Base-by-base conservation (phyloP, 148 eudicot genomes). In the Nepenthes gracilis region DNA sequence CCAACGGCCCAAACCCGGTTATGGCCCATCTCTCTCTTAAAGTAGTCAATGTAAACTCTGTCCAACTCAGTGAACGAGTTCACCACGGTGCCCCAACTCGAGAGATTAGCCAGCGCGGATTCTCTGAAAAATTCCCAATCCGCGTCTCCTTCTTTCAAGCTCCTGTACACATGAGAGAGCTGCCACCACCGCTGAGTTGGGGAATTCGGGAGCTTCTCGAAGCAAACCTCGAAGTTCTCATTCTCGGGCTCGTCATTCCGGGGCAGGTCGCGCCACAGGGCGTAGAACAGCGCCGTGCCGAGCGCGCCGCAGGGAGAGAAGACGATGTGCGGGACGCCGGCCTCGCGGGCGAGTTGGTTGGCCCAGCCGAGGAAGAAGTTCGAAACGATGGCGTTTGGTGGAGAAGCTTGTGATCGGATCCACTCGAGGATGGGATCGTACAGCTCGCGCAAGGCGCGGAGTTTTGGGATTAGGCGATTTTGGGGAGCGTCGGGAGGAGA, bases 41-140 rank as follows among this genome's bases (percentile, higher is more conserved):
- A 2, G 35, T 71, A 55, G n/a, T 71, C 72, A 38, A 74, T 12
- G 54, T 77, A 67, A 34, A 63, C 64, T 12, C 52, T 38, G 35
- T 81, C 83, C 54, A 81, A 43, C 43, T 36, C 74, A 0, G 36
- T 33, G 36, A 78, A 81, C 43, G 85, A 43, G 76, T 80, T 80
- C 43, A 80, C 37, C 6, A 78, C 55, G 12, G 72, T 51, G 1
- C 72, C 81, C 78, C 78, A 74, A 49, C 78, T 78, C 12, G 47
- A 70, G 70, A 77, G 62, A n/a, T 78, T 74, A 7, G 51, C 40
- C 33, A 64, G 3, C 59, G 67, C 9, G 14, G 48, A 43, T 1
- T 67, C 64, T 14, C 65, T 64, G 36, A 78, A 60, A 50, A 74
- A 56, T 59, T 78, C 81, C 15, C 67, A 67, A 9, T 70, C 67